phyloP scores from a whole-genome alignment of 805 yeast species.

The Saccharomycopsis fodiens region DNA sequence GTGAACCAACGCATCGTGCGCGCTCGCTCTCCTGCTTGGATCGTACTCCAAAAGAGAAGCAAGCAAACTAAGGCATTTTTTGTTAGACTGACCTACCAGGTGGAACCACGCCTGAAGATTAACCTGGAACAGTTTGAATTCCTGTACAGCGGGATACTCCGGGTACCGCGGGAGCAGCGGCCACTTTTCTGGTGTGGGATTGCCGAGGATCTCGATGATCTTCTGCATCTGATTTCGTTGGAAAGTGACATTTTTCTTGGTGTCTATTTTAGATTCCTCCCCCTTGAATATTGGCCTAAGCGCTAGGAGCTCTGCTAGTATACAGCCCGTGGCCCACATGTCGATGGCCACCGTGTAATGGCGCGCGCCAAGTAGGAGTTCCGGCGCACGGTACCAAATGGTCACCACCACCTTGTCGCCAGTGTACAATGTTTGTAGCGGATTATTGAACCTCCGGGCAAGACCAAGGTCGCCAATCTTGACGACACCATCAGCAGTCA shows the following conservation, averaged over 20 bases:
- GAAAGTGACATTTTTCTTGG: constrained; percentile 87
- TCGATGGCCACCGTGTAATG: constrained; percentile 92
- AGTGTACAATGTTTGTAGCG: constrained; percentile 75
- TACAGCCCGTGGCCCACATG: constrained; percentile 94
- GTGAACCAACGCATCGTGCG: constrained; percentile 67
- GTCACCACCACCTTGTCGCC: constrained; percentile 97
- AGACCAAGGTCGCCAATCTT: constrained; percentile 94
- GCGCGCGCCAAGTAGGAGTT: constrained; percentile 78
- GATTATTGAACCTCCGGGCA: constrained; percentile 81
- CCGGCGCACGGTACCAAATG: constrained; percentile 96
- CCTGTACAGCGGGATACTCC: constrained; percentile 61
- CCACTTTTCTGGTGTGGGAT: constrained; percentile 79
- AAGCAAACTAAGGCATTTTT: constrained; percentile 58
- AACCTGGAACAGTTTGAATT: constrained; percentile 53
- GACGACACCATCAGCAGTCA: constrained; percentile 78
- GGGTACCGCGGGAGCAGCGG: constrained; percentile 74
- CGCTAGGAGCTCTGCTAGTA: constrained; percentile 82
- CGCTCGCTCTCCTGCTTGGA: constrained; percentile 73
- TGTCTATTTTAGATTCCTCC: constrained; percentile 94
- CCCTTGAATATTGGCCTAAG: constrained; percentile 93
- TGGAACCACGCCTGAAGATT: constrained; percentile 82
- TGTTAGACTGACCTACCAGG: constrained; percentile 68
- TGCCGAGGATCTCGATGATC: constrained; percentile 87
- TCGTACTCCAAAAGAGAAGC: constrained; percentile 69
- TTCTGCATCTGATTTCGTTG: constrained; percentile 88